Evolutionary conservation across 129 eudicot species (phyloP), one percentile per base, ranked within the genome.

Genomic region (Arctium lappa): DNA sequence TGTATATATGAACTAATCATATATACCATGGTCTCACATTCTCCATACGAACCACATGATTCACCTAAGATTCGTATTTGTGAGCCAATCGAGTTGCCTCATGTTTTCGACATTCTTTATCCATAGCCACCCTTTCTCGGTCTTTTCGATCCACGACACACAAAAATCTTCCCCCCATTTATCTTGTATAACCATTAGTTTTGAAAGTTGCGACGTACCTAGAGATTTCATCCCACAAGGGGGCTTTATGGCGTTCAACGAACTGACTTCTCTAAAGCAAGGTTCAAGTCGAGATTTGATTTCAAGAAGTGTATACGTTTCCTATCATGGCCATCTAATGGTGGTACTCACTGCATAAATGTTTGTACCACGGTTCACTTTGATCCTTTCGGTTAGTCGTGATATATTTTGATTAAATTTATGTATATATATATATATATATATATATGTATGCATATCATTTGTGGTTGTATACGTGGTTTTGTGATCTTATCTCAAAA

Each of bases 191-290:
- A 82, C 94, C 97, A 96, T 93, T 37, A 96, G 74, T 74, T 88
- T 90, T 83, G 86, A 86, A 88, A 96, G 88, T 31, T 96, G 94
- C n/a, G 39, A 76, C 44, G 1, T 40, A 80, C 99, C 99, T 93
- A 39, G 99, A 93, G 82, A 95, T 94, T 82, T 95, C 98, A 90
- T 95, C 98, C 99, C 99, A 95, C 65, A 95, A 84, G 69, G 97
- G 99, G 46, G 98, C 98, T 77, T 93, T 95, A 73, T 93, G 99
- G 77, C n/a, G n/a, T 95, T 95, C 0, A 82, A 78, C 65, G 87
- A 84, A 39, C 69, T 84, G 37, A 98, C 98, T 75, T 95, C 99
- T 82, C 93, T 93, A 82, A 95, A 95, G 87, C 91, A 91, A 22
- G 27, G 27, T 22, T 22, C 27, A 0, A 22, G 97, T 46, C 98